Evolutionary conservation across 2,329 filamentous ascomycete genomes (phyloP).

Genomic region (Coleophoma eucalyptorum): DNA sequence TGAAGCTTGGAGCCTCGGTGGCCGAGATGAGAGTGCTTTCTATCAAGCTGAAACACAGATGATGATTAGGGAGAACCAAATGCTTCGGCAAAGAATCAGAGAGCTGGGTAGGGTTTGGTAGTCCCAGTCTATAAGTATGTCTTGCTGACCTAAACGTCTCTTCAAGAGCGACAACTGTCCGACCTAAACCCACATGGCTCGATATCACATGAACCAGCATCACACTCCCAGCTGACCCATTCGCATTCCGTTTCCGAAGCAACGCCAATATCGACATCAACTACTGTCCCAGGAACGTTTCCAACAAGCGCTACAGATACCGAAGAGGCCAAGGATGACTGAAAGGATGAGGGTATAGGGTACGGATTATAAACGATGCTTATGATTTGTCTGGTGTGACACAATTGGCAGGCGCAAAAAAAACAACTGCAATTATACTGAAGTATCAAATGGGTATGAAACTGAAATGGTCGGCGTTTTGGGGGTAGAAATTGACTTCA

Average conservation of each 20-base stretch:
- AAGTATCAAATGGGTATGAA: too few relatives aligned
- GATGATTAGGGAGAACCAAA: conserved; percentile 75
- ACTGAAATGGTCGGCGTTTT: too few relatives aligned
- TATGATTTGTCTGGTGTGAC: too few relatives aligned
- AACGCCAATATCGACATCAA: neutral
- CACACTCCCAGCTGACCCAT: conserved; percentile 23
- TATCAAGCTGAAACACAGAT: conserved; percentile 82
- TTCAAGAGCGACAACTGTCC: conserved; percentile 4
- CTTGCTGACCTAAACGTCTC: neutral
- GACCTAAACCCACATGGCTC: conserved; percentile 23
- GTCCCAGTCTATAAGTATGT: too few relatives aligned
- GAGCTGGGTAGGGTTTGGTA: conserved; percentile 56
- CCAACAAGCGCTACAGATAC: neutral
- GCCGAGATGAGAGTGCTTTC: conserved; percentile 71
- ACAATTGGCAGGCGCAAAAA: too few relatives aligned
- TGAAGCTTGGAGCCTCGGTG: conserved; percentile 56
- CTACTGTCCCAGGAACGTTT: neutral
- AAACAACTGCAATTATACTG: too few relatives aligned
- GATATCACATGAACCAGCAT: conserved; percentile 25
- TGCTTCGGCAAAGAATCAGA: conserved; percentile 71
- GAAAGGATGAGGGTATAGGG: neutral
- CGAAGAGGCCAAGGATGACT: conserved; percentile 12
- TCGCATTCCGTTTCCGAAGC: conserved; percentile 25
- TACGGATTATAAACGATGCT: too few relatives aligned
- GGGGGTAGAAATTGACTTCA: too few relatives aligned